Conservation (phyloP, 1,284 basidiomycete species). For the Golubevia pallescens region DNA sequence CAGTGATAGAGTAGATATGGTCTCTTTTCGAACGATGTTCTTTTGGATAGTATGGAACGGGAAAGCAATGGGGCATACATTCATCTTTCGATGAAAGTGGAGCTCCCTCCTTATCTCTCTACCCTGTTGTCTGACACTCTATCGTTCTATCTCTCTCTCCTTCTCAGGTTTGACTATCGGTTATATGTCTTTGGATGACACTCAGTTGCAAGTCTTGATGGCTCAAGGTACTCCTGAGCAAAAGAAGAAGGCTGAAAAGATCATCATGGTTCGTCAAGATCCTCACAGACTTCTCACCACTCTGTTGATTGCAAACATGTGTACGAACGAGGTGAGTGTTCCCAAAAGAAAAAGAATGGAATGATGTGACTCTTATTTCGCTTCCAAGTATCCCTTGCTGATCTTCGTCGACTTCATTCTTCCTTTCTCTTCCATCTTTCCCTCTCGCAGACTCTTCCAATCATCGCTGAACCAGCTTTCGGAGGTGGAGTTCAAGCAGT, state of each 20-base stretch:
- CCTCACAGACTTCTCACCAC: constrained; percentile 59
- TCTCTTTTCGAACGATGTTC: too few species aligned
- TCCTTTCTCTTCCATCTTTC: not conserved
- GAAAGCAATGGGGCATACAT: too few species aligned
- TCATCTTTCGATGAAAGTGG: too few species aligned
- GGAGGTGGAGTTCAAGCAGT: constrained; percentile 79
- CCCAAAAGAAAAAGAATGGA: too few species aligned
- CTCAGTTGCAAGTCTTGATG: constrained; percentile 83
- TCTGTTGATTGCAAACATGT: constrained; percentile 61
- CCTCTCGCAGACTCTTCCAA: too few species aligned
- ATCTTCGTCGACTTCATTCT: not conserved
- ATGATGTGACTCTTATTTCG: too few species aligned
- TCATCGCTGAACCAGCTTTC: constrained; percentile 84
- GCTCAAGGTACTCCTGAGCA: constrained; percentile 83
- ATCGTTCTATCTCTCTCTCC: too few species aligned
- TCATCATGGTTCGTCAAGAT: constrained; percentile 79
- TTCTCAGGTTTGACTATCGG: constrained; percentile 74
- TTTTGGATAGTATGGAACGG: too few species aligned
- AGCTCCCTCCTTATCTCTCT: too few species aligned
- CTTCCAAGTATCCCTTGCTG: too few species aligned
- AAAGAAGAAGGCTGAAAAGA: constrained; percentile 79
- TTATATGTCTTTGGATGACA: constrained; percentile 92
- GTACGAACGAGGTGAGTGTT: constrained; percentile 38
- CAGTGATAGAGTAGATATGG: too few species aligned
- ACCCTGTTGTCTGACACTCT: too few species aligned